Percentiles rank a stretch among this genome's conserved stretches.
phyloP scores from a whole-genome alignment of 768 basidiomycete genomes.

The Trametes elegans region DNA sequence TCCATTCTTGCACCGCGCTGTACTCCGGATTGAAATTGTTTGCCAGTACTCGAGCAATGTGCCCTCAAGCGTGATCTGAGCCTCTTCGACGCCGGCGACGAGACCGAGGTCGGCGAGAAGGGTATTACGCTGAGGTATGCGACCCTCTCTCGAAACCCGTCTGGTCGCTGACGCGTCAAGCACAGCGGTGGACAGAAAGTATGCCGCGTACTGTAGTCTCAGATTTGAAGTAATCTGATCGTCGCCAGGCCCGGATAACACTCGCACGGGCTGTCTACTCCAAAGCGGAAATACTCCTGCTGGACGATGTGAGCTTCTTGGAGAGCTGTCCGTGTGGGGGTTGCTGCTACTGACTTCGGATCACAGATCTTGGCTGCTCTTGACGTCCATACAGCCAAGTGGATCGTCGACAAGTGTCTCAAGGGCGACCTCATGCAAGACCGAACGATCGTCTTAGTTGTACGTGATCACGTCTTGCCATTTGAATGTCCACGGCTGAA shows the following conservation, averaged over 20 bases:
- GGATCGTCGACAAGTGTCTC: slow-evolving; percentile 42
- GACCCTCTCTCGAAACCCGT: no score
- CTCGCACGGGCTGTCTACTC: slow-evolving; percentile 42
- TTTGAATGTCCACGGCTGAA: no score
- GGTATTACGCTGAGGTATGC: slow-evolving; percentile 46
- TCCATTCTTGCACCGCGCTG: background rate
- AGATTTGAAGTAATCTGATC: background rate
- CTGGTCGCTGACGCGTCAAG: background rate
- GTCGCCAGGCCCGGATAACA: slow-evolving; percentile 39
- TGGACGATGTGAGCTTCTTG: slow-evolving; percentile 35
- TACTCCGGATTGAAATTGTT: background rate
- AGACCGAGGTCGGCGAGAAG: slow-evolving; percentile 58
- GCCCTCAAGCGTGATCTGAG: slow-evolving; percentile 43
- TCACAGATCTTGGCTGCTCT: slow-evolving; percentile 43
- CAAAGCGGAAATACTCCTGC: slow-evolving; percentile 34
- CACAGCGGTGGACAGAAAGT: slow-evolving; percentile 46
- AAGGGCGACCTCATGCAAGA: slow-evolving; percentile 41
- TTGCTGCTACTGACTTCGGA: background rate
- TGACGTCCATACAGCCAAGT: slow-evolving; percentile 49
- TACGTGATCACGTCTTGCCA: slow-evolving; percentile 21
- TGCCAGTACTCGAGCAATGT: slow-evolving; percentile 37
- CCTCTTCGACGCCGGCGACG: slow-evolving; percentile 48
- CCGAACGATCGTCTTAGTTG: slow-evolving; percentile 47
- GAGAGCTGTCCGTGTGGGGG: slow-evolving; percentile 22
- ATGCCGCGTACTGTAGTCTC: background rate